A percentile compares a stretch with the other conserved stretches of the same genome.
Conservation (phyloP, 2,329 filamentous ascomycete species). For the Trichoderma sp. region DNA sequence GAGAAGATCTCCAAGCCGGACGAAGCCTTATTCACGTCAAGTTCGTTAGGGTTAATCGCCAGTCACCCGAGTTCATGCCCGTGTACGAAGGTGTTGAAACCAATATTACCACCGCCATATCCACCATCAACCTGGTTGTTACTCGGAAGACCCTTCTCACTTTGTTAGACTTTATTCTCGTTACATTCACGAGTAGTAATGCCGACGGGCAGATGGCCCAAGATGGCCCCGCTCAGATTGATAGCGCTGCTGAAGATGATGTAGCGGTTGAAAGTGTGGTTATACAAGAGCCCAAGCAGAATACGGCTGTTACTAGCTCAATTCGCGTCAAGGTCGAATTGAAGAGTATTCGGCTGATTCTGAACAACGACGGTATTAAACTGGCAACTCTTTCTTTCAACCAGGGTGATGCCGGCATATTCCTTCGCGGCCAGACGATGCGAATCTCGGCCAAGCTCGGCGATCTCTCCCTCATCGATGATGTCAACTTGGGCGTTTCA, state of each 20-base stretch:
- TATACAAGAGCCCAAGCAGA: constrained; percentile 35
- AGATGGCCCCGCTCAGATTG: constrained; percentile 35
- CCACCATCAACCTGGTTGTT: constrained; percentile 93
- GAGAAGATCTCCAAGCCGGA: constrained; percentile 69
- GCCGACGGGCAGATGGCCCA: constrained; percentile 39
- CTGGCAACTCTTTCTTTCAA: constrained; percentile 90
- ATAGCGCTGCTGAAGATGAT: constrained; percentile 30
- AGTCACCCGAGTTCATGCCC: constrained; percentile 89
- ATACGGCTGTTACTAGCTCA: constrained; percentile 54
- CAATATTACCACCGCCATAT: constrained; percentile 85
- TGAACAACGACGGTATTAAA: constrained; percentile 96
- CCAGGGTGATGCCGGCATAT: constrained; percentile 86
- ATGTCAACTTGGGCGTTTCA: constrained; percentile 86
- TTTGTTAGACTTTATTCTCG: constrained; percentile 85
- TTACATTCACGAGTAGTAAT: constrained; percentile 75
- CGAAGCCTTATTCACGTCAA: constrained; percentile 85
- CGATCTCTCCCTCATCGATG: constrained; percentile 83
- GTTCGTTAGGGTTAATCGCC: constrained; percentile 81
- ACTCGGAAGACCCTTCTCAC: constrained; percentile 91
- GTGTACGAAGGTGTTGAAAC: constrained; percentile 92
- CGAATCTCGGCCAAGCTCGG: constrained; percentile 82
- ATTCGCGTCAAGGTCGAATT: constrained; percentile 92
- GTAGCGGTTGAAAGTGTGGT: constrained; percentile 38
- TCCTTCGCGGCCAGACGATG: constrained; percentile 82
- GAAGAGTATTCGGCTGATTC: constrained; percentile 86